Conservation (phyloP, 2,329 filamentous ascomycete genomes). For the Clathrospora elynae region DNA sequence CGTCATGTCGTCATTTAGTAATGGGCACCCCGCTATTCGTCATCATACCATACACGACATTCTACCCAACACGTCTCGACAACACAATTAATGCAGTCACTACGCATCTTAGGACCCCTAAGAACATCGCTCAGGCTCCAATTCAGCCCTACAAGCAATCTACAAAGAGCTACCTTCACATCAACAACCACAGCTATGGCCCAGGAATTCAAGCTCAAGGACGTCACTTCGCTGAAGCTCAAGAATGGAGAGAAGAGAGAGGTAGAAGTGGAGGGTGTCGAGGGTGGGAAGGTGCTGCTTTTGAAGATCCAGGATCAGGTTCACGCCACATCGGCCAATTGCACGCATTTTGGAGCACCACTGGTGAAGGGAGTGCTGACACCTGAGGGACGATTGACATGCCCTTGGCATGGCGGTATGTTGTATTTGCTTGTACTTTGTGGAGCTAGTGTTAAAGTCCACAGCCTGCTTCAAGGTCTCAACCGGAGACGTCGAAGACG, state of each 20-base stretch:
- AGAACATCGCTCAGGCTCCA: slow-evolving; percentile 27
- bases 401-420: slow-evolving; percentile 92
- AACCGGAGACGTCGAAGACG: slow-evolving; percentile 93
- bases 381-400: slow-evolving; percentile 80
- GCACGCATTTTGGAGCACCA: slow-evolving; percentile 90
- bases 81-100: slow-evolving; percentile 32
- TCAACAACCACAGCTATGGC: slow-evolving; percentile 49
- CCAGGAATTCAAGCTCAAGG: slow-evolving; percentile 69
- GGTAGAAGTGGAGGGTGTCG: slow-evolving; percentile 86
- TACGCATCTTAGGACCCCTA: slow-evolving; percentile 33
- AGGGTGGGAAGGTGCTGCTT: slow-evolving; percentile 83
- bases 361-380: slow-evolving; percentile 84
- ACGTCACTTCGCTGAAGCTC: slow-evolving; percentile 73
- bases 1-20: slow-evolving; percentile 26
- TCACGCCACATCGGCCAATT: slow-evolving; percentile 81
- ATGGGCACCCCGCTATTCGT: slow-evolving; percentile 13
- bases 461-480: slow-evolving; percentile 88
- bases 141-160: slow-evolving; percentile 19
- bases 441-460: slow-evolving; percentile 15
- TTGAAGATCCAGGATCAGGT: slow-evolving; percentile 77
- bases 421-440: background rate
- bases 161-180: slow-evolving; percentile 32
- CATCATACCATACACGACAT: slow-evolving; percentile 10
- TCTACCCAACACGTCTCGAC: slow-evolving; percentile 2
- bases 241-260: slow-evolving; percentile 84